phyloP scores from a whole-genome alignment of 805 yeast species.

The Teunomyces tritomae region DNA sequence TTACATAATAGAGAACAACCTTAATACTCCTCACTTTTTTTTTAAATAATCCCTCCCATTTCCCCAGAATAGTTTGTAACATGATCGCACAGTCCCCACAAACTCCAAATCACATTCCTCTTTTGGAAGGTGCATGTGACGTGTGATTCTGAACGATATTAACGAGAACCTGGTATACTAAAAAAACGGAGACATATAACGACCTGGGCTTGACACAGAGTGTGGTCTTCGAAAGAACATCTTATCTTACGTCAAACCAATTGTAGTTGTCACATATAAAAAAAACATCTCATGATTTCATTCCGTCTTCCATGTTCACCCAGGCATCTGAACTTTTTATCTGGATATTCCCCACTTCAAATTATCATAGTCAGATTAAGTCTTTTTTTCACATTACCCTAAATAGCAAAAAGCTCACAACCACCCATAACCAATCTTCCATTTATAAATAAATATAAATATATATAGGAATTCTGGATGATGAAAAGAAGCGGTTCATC shows the following conservation, averaged over 20 bases:
- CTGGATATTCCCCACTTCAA: conserved; percentile 2
- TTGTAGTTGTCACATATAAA: neutral
- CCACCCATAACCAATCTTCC: neutral
- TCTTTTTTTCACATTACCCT: neutral
- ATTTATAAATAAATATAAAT: neutral
- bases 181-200: neutral
- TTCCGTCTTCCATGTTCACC: neutral
- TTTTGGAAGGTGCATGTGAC: conserved; percentile 2
- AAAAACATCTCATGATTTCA: neutral
- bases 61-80: neutral
- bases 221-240: no score
- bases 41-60: neutral
- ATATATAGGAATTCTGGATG: neutral
- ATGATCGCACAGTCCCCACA: conserved; percentile 1
- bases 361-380: conserved; percentile 3
- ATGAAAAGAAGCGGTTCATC: neutral
- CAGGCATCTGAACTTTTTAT: neutral
- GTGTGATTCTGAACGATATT: neutral
- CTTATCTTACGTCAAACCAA: no score
- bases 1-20: no score
- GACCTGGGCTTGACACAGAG: no score
- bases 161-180: neutral
- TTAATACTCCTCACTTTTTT: no score
- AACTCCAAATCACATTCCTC: neutral
- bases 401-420: neutral